Evolutionary conservation across 2,329 filamentous ascomycete genomes (phyloP).

Genomic region (Paecilomyces variotii): DNA sequence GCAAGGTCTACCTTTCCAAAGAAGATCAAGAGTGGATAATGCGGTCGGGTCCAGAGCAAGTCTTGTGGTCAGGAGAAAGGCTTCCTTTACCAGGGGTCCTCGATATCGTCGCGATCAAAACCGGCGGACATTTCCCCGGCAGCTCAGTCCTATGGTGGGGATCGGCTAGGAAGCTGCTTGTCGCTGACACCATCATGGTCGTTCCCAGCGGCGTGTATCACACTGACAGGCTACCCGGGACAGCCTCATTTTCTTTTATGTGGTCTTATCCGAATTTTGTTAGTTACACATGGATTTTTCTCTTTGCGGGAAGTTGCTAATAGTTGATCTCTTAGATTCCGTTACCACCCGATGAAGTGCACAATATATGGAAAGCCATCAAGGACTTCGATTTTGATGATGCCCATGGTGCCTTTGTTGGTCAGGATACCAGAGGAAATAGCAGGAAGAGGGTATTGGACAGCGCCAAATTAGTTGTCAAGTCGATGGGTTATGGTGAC

Average conservation of each 20-base stretch:
- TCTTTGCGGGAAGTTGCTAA: neutral
- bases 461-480: conserved; percentile 68
- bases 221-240: conserved; percentile 32
- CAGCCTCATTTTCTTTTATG: conserved; percentile 58
- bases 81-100: conserved; percentile 25
- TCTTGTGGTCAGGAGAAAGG: conserved; percentile 20
- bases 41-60: conserved; percentile 29
- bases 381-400: conserved; percentile 54
- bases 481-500: conserved; percentile 28
- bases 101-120: conserved; percentile 57
- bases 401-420: conserved; percentile 60
- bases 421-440: conserved; percentile 51
- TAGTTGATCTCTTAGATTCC: conserved; percentile 49
- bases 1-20: conserved; percentile 59
- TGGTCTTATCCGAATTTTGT: conserved; percentile 64
- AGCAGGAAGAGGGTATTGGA: conserved; percentile 61
- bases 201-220: conserved; percentile 44
- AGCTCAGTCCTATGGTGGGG: conserved; percentile 59
- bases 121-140: conserved; percentile 74
- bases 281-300: conserved; percentile 7
- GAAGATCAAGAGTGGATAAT: conserved; percentile 62
- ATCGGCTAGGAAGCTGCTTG: conserved; percentile 54
- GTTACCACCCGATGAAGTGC: conserved; percentile 54
- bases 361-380: conserved; percentile 62
- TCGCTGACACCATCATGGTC: conserved; percentile 70